A percentile compares a stretch with the other conserved stretches of the same genome.
These are phyloP conservation scores for Fragaria iinumae DNA, from an alignment of 306 rosid species.

Conservation along the genomic window DNA sequence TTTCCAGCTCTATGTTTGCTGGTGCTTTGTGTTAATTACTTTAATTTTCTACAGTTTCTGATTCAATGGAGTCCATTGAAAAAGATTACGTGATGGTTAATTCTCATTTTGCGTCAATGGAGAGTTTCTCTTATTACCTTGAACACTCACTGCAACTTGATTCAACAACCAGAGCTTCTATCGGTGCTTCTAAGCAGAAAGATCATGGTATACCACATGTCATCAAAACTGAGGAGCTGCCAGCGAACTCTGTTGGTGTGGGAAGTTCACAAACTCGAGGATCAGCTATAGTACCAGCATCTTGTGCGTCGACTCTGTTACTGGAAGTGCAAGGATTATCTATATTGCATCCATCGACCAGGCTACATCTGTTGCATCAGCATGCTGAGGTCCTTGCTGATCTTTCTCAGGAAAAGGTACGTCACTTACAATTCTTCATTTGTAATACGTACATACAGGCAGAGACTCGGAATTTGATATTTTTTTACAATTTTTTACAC, in stretches of 20 bases:
- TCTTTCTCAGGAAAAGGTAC: constrained; percentile 68
- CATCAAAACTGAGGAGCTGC: constrained; percentile 36
- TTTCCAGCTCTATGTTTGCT: neutral
- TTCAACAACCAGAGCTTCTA: constrained; percentile 38
- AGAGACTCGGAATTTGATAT: neutral
- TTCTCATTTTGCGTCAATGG: constrained; percentile 54
- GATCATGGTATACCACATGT: constrained; percentile 34
- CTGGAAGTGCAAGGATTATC: constrained; percentile 57
- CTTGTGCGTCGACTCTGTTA: constrained; percentile 37
- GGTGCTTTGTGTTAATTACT: constrained; percentile 22
- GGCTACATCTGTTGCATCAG: constrained; percentile 58
- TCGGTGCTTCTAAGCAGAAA: constrained; percentile 31
- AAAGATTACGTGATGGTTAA: constrained; percentile 76
- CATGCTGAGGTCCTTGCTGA: constrained; percentile 64
- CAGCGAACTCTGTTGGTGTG: constrained; percentile 28
- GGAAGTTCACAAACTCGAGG: constrained; percentile 32
- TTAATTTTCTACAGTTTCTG: constrained; percentile 51
- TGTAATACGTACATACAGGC: neutral
- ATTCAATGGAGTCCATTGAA: constrained; percentile 79
- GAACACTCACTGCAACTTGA: constrained; percentile 53
- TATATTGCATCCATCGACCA: constrained; percentile 56
- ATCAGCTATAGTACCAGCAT: constrained; percentile 29
- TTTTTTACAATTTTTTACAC: neutral
- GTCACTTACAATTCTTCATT: neutral
- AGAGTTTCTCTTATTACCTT: constrained; percentile 55